phyloP scores from a whole-genome alignment of 768 basidiomycete genomes.

The Udeniomyces megalosporus region DNA sequence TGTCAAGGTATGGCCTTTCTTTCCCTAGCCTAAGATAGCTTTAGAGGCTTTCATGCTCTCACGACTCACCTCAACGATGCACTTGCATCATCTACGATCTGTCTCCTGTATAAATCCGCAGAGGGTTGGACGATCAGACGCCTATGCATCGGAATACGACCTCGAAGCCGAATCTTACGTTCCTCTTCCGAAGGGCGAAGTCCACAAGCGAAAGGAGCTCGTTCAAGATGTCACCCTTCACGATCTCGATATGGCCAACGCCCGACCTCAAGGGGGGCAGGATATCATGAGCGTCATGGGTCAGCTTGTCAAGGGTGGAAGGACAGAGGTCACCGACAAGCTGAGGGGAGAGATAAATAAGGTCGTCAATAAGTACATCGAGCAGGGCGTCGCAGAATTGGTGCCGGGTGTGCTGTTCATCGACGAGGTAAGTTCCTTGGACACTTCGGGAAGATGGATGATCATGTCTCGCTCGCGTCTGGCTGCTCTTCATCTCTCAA shows the following conservation, averaged over 20 bases:
- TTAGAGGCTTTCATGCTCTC: too few relatives aligned
- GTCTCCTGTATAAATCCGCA: constrained; percentile 25
- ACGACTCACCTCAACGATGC: too few relatives aligned
- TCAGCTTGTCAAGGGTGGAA: constrained; percentile 68
- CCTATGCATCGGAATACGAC: constrained; percentile 93
- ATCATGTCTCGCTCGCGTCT: too few relatives aligned
- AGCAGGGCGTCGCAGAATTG: constrained; percentile 94
- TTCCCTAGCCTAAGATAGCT: too few relatives aligned
- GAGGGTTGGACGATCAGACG: constrained; percentile 92
- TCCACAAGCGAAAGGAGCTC: constrained; percentile 87
- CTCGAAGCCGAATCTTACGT: constrained; percentile 98
- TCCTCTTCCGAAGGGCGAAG: constrained; percentile 88
- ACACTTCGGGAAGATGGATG: background rate
- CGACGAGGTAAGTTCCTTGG: constrained; percentile 57
- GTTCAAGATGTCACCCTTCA: constrained; percentile 90
- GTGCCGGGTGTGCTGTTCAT: constrained; percentile 97
- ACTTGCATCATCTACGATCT: too few relatives aligned
- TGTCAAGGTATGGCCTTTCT: constrained; percentile 52
- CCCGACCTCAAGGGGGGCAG: constrained; percentile 74
- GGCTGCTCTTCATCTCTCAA: constrained; percentile 91
- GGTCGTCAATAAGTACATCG: constrained; percentile 90
- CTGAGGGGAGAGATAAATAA: constrained; percentile 89
- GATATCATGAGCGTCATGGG: constrained; percentile 98
- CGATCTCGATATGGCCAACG: constrained; percentile 91
- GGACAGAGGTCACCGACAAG: constrained; percentile 96